Percentiles rank a stretch among this genome's conserved stretches.
Conservation (phyloP, 2,329 filamentous ascomycete species). For the Botryosphaeria dothidea region DNA sequence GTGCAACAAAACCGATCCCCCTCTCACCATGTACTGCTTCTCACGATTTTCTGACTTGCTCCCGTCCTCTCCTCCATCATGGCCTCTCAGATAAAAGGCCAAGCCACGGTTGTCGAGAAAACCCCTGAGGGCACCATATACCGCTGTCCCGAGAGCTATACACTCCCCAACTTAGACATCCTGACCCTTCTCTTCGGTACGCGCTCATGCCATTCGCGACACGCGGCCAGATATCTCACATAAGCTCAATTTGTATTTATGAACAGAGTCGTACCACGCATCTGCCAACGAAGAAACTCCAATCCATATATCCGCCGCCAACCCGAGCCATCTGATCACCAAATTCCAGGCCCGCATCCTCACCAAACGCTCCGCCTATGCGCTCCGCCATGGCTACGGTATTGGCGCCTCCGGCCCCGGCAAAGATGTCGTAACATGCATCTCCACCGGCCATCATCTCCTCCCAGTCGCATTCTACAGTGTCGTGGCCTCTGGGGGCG, state of each 20-base stretch:
- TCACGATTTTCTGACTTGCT: not conserved
- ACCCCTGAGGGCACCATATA: conserved; percentile 34
- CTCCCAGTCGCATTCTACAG: conserved; percentile 57
- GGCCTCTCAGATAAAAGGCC: conserved; percentile 18
- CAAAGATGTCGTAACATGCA: conserved; percentile 54
- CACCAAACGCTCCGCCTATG: conserved; percentile 56
- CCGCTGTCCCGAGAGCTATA: conserved; percentile 32
- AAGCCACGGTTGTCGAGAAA: conserved; percentile 37
- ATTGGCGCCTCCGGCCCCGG: conserved; percentile 53
- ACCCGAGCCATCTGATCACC: conserved; percentile 56
- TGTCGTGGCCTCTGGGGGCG: conserved; percentile 59
- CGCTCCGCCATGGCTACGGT: conserved; percentile 55
- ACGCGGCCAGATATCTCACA: not conserved
- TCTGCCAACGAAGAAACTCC: conserved; percentile 50
- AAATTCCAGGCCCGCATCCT: conserved; percentile 52
- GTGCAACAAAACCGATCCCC: not conserved
- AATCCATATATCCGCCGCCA: conserved; percentile 59
- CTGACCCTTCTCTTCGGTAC: conserved; percentile 45
- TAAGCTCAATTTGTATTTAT: conserved; percentile 12
- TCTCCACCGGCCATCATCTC: conserved; percentile 59
- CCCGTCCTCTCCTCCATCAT: not conserved
- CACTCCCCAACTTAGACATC: conserved; percentile 41
- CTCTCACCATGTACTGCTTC: not conserved
- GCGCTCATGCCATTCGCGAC: not conserved
- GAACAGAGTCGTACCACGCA: conserved; percentile 31